Evolutionary conservation across 2,329 filamentous ascomycete genomes (phyloP).

Genomic region (Botrytis aclada): DNA sequence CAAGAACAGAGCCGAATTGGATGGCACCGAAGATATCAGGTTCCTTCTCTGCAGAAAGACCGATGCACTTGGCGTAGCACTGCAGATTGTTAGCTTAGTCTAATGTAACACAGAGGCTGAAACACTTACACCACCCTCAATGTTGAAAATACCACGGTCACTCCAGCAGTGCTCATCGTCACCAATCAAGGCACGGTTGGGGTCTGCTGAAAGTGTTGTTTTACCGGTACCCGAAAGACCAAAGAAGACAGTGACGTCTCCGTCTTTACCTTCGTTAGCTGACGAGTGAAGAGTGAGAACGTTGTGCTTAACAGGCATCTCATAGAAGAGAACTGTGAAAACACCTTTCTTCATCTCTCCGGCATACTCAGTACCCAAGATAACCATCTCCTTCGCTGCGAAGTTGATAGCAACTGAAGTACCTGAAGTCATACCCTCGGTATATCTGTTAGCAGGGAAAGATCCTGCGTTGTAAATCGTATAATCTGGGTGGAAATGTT

Average conservation of each 20-base stretch:
- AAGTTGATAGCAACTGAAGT: conserved; percentile 99
- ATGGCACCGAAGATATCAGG: conserved; percentile 97
- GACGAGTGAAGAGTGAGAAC: conserved; percentile 98
- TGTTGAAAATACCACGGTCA: conserved; percentile 97
- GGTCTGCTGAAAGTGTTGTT: conserved; percentile 95
- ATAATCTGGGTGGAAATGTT: conserved; percentile 98
- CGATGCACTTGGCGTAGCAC: conserved; percentile 99
- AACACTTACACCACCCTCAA: conserved; percentile 73
- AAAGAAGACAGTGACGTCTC: conserved; percentile 99
- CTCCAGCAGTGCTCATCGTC: conserved; percentile 99
- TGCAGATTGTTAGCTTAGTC: conserved; percentile 25
- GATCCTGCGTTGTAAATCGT: conserved; percentile 99
- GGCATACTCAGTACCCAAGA: conserved; percentile 97
- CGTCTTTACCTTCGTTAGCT: conserved; percentile 90
- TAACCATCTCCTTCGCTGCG: conserved; percentile 99
- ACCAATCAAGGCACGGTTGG: conserved; percentile 92
- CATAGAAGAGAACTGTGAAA: conserved; percentile 99
- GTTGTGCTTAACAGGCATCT: conserved; percentile 99
- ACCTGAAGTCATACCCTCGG: conserved; percentile 96
- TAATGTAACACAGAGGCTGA: background rate
- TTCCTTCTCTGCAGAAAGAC: conserved; percentile 96
- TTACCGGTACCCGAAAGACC: conserved; percentile 97
- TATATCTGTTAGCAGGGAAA: conserved; percentile 98
- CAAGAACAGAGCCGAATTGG: conserved; percentile 92
- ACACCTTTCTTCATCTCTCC: conserved; percentile 98